A percentile compares a stretch with the other conserved stretches of the same genome.
Conservation (phyloP, 179 eudicot species). For the Beta lomatogona region DNA sequence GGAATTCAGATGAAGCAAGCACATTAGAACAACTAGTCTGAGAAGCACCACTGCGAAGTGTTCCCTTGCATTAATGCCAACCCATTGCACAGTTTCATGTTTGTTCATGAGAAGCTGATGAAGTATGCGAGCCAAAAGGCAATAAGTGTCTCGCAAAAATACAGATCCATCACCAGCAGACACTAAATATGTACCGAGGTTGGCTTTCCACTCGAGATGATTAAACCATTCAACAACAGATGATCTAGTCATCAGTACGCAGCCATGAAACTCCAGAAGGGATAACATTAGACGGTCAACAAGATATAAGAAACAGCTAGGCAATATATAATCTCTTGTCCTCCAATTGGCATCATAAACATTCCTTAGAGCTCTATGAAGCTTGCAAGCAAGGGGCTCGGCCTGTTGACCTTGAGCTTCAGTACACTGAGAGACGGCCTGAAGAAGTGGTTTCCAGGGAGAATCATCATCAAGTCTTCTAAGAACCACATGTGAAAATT, state of each 20-base stretch:
- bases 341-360: conserved; percentile 48
- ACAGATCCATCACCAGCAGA: not conserved
- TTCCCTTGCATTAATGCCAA: conserved; percentile 22
- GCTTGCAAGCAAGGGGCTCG: conserved; percentile 23
- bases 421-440: conserved; percentile 12
- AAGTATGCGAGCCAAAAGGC: conserved; percentile 31
- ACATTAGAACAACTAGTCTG: conserved; percentile 45
- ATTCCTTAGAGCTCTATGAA: conserved; percentile 38
- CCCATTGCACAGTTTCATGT: conserved; percentile 43
- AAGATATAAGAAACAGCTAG: conserved; percentile 55
- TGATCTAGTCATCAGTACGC: conserved; percentile 47
- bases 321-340: conserved; percentile 45
- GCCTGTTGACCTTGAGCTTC: conserved; percentile 8
- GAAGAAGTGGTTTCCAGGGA: conserved; percentile 45
- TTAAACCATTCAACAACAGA: conserved; percentile 56
- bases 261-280: conserved; percentile 34
- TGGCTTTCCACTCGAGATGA: conserved; percentile 29
- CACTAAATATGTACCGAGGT: not conserved
- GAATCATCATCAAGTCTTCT: conserved; percentile 15
- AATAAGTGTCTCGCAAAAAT: conserved; percentile 7
- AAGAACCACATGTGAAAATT: conserved; percentile 25
- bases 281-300: conserved; percentile 55
- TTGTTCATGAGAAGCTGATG: conserved; percentile 31
- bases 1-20: conserved; percentile 41
- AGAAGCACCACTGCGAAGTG: conserved; percentile 48